A percentile compares a stretch with the other conserved stretches of the same genome.
These are phyloP conservation scores for Biscogniauxia sp. DNA, from an alignment of 2,329 filamentous ascomycete genomes.

Conservation along the genomic window DNA sequence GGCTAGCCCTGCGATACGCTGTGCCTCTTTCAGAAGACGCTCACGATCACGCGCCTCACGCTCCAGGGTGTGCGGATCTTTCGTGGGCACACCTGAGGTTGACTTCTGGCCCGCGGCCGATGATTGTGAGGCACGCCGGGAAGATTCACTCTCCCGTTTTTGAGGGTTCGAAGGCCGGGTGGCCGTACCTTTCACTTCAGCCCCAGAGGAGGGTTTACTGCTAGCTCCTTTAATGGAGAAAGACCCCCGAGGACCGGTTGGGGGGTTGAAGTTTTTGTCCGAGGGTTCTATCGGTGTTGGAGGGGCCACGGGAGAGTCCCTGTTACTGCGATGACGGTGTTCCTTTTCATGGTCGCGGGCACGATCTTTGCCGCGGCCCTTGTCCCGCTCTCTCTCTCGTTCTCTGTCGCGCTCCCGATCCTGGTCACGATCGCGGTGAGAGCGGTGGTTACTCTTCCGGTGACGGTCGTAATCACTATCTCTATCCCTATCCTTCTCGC, in stretches of 20 bases:
- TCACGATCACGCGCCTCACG: conserved; percentile 66
- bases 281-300: conserved; percentile 33
- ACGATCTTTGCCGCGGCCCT: conserved; percentile 35
- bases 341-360: conserved; percentile 38
- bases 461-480: conserved; percentile 35
- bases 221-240: conserved; percentile 30
- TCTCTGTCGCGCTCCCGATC: conserved; percentile 41
- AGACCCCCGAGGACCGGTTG: conserved; percentile 38
- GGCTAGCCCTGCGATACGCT: conserved; percentile 57
- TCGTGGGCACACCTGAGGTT: conserved; percentile 22
- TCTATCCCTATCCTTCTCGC: conserved; percentile 38
- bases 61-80: conserved; percentile 67
- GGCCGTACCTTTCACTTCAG: conserved; percentile 39
- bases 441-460: conserved; percentile 40
- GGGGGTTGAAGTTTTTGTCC: conserved; percentile 42
- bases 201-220: conserved; percentile 22
- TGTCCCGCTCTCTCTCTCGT: conserved; percentile 34
- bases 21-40: conserved; percentile 65
- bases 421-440: conserved; percentile 42
- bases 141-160: conserved; percentile 28
- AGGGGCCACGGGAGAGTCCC: conserved; percentile 31
- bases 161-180: conserved; percentile 25
- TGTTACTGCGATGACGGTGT: conserved; percentile 33
- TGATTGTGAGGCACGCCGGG: conserved; percentile 38
- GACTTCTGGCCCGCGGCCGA: conserved; percentile 27